Percentiles rank a stretch among this genome's conserved stretches.
Evolutionary conservation across 192 early-diverging fungal species (phyloP).

Genomic region (Coemansia sp.): DNA sequence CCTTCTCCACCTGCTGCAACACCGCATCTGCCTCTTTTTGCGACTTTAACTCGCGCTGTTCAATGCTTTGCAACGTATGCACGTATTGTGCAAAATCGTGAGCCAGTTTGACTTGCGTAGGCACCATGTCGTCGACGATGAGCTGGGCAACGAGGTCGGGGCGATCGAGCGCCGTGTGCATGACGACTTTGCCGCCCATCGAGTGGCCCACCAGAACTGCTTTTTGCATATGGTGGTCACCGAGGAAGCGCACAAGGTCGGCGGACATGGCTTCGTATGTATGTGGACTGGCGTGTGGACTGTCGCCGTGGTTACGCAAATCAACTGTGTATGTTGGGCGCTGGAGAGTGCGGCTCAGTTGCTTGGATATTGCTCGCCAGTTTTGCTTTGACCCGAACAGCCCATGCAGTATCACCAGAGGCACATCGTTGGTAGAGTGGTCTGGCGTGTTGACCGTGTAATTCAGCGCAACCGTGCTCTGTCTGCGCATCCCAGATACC

Average conservation of each 20-base stretch:
- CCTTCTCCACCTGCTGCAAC: constrained; percentile 54
- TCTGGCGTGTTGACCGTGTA: constrained; percentile 22
- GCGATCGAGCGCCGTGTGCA: constrained; percentile 63
- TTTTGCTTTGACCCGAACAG: constrained; percentile 94
- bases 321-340: constrained; percentile 76
- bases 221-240: constrained; percentile 54
- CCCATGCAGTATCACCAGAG: constrained; percentile 82
- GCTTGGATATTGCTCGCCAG: constrained; percentile 82
- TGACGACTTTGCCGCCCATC: constrained; percentile 83
- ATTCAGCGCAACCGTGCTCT: constrained; percentile 32
- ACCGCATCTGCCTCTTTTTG: constrained; percentile 64
- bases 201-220: constrained; percentile 83
- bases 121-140: constrained; percentile 74
- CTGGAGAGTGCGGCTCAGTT: constrained; percentile 61
- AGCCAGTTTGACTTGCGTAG: constrained; percentile 53
- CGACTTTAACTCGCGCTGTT: constrained; percentile 47
- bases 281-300: constrained; percentile 65
- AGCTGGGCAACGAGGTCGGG: constrained; percentile 57
- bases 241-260: constrained; percentile 73
- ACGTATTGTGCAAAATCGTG: constrained; percentile 62
- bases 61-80: constrained; percentile 59
- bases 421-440: constrained; percentile 17
- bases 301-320: constrained; percentile 93
- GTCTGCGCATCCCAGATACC: neutral
- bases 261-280: constrained; percentile 76